Conservation (phyloP, 2,329 filamentous ascomycete species). For the Fusarium marasasianum region DNA sequence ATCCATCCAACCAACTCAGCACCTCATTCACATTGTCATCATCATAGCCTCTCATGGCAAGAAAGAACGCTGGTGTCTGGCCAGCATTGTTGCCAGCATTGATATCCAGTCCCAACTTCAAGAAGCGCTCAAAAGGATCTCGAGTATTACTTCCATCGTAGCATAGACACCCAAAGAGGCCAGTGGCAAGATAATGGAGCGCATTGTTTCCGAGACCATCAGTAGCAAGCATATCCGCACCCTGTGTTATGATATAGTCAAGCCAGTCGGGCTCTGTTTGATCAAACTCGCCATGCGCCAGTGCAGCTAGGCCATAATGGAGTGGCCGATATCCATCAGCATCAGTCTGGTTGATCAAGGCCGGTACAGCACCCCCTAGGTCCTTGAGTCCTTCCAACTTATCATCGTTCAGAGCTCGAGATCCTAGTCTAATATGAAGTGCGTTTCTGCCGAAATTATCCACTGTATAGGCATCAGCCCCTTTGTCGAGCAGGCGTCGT, state of each 20-base stretch:
- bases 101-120: conserved; percentile 14
- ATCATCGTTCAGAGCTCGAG: not conserved
- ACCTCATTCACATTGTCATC: not conserved
- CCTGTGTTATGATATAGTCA: conserved; percentile 10
- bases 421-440: conserved; percentile 16
- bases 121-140: conserved; percentile 3
- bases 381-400: not conserved
- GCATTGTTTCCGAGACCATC: conserved; percentile 18
- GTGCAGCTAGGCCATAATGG: conserved; percentile 17
- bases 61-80: conserved; percentile 13
- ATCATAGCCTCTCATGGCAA: not conserved
- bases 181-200: conserved; percentile 17
- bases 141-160: not conserved
- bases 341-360: conserved; percentile 24
- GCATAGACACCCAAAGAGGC: not conserved
- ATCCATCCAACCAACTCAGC: conserved; percentile 8
- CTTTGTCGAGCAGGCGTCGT: conserved; percentile 12
- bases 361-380: not conserved
- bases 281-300: not conserved
- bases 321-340: conserved; percentile 25
- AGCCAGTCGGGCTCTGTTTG: not conserved
- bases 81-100: conserved; percentile 28
- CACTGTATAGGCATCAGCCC: conserved; percentile 14
- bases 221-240: conserved; percentile 9
- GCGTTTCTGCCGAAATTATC: conserved; percentile 25